Base-by-base conservation (phyloP, 352 stramenopile species). In the Phytophthora ohioensis region DNA sequence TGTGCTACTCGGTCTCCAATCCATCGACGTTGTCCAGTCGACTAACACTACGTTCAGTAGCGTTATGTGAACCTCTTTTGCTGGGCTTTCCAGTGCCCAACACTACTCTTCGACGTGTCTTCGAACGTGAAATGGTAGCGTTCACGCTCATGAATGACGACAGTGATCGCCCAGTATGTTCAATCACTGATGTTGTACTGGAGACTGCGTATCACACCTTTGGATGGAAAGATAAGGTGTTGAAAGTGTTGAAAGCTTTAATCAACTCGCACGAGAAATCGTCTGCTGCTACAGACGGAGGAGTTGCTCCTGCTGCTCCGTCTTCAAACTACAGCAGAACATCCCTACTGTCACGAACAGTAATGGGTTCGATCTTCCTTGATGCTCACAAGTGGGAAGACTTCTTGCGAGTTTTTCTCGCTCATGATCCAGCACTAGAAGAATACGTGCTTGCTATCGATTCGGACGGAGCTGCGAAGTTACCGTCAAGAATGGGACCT, bases 371-470 rank as follows among this genome's bases (percentile, higher is more conserved):
- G 7, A 71, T 92, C 39, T 76, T 91, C 21, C 58, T 90, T 12
- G 75, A 89, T 31, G 54, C 76, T 0, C 77, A 90, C 57, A 78
- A 81, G 38, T 92, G 83, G 81, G 71, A 80, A 62, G 83, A 87
- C 21, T 82, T 85, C 3, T 47, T 92, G 5, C 75, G 82, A 4
- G 54, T 87, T 2, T 87, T 84, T 10, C 70, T 91, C 11, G 57
- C 65, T 5, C 66, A 72, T 43, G 84, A 92, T 15, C 86, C 84
- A 15, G 76, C 72, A 10, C 60, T 94, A 2, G 82, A 91, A 73
- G 83, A 94, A 72, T 94, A 92, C 58, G 83, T 81, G n/a, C 57
- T 91, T 3, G 69, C 65, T 1, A 81, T 80, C 11, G 82, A 85
- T 43, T 81, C 79, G 10, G 60, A 61, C 8, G 69, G 57, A 1